Percentiles rank a stretch among this genome's conserved stretches.
phyloP scores from a whole-genome alignment of 805 yeast species.

The Kurtzmaniella fragi region DNA sequence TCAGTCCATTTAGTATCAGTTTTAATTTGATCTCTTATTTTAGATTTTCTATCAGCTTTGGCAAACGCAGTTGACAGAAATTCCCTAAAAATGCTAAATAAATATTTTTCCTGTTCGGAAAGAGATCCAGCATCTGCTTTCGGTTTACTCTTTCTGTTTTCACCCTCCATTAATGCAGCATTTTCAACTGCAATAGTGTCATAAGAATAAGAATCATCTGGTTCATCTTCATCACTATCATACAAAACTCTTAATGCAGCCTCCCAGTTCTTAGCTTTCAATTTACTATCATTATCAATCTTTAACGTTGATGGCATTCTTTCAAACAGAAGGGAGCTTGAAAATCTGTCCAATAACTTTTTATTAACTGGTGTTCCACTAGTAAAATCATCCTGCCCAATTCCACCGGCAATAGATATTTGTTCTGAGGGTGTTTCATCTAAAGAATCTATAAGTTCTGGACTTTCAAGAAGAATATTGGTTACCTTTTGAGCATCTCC shows the following conservation, averaged over 20 bases:
- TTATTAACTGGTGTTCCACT: constrained; percentile 2
- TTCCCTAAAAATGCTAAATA: constrained; percentile 52
- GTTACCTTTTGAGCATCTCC: constrained; percentile 56
- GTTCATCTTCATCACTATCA: constrained; percentile 78
- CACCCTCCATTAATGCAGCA: constrained; percentile 10
- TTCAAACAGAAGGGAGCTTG: constrained; percentile 1
- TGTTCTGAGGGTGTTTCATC: constrained; percentile 14
- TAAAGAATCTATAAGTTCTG: constrained; percentile 34
- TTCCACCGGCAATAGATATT: not conserved
- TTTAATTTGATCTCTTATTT: constrained; percentile 43
- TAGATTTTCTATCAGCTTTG: constrained; percentile 46
- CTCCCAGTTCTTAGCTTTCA: constrained; percentile 53
- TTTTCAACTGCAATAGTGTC: constrained; percentile 46
- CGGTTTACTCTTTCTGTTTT: not conserved
- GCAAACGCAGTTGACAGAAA: constrained; percentile 40
- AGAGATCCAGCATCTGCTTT: not conserved
- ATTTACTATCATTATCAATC: constrained; percentile 6
- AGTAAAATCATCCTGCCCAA: constrained; percentile 1
- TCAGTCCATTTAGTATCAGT: constrained; percentile 66
- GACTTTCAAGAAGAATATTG: constrained; percentile 58
- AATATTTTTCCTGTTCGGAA: constrained; percentile 11
- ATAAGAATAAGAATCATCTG: constrained; percentile 65
- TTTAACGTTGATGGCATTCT: not conserved
- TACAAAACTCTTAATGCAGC: constrained; percentile 61
- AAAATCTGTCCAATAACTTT: constrained; percentile 4